Conservation (phyloP, 2,329 filamentous ascomycete species). For the Metarhizium guizhouense region DNA sequence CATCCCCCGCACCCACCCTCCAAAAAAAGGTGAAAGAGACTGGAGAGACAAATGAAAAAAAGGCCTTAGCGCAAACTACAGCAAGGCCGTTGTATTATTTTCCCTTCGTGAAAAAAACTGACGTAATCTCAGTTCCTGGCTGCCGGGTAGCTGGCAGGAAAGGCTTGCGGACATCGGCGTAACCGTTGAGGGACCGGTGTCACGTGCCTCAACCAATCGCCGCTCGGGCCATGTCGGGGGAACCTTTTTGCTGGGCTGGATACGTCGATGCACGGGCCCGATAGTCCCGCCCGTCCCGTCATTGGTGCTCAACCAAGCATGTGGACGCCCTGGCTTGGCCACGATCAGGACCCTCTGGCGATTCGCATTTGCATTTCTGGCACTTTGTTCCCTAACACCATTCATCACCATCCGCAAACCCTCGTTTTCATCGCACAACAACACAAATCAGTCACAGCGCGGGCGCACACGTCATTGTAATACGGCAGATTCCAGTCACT, state of each 20-base stretch:
- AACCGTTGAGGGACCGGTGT: background rate
- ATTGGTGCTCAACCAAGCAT: constrained; percentile 5
- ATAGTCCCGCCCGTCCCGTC: constrained; percentile 1
- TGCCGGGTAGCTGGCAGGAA: background rate
- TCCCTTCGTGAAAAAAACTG: too few relatives aligned
- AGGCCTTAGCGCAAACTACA: too few relatives aligned
- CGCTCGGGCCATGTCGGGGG: background rate
- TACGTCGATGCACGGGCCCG: background rate
- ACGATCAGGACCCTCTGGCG: background rate
- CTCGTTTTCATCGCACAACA: background rate
- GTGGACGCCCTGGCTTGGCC: background rate
- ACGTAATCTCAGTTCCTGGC: too few relatives aligned
- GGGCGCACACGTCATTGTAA: constrained; percentile 4
- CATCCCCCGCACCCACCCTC: too few relatives aligned
- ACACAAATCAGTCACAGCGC: background rate
- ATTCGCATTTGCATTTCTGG: background rate
- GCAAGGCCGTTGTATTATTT: too few relatives aligned
- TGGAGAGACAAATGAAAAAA: too few relatives aligned
- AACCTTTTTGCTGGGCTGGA: background rate
- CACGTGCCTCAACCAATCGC: background rate
- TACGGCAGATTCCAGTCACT: background rate
- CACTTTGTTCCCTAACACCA: background rate
- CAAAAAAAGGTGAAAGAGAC: too few relatives aligned
- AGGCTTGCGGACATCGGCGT: background rate
- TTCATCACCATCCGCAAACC: background rate